Evolutionary conservation across 2,329 filamentous ascomycete genomes (phyloP).

Genomic region (Cladosporium phlei): DNA sequence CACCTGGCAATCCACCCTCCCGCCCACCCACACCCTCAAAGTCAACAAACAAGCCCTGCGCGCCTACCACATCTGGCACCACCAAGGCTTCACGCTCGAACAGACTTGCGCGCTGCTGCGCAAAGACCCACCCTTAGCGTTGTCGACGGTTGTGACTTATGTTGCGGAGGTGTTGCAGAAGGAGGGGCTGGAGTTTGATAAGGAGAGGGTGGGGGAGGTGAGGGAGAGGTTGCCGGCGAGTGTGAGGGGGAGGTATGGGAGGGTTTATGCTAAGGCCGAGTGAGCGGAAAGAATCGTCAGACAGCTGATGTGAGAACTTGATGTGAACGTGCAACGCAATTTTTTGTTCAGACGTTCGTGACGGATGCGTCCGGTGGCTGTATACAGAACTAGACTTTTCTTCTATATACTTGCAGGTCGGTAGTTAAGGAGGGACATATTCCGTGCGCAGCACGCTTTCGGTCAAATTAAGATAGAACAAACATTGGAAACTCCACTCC

Average conservation of each 20-base stretch:
- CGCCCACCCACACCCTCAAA: conserved; percentile 11
- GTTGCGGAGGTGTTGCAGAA: conserved; percentile 53
- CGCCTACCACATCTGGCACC: conserved; percentile 63
- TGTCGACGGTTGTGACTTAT: conserved; percentile 53
- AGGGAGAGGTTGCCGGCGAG: conserved; percentile 23
- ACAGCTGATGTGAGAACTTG: too few species aligned
- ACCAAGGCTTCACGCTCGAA: conserved; percentile 45
- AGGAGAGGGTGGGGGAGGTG: conserved; percentile 22
- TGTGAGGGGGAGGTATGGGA: conserved; percentile 17
- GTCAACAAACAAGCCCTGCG: conserved; percentile 30
- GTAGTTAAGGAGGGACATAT: too few species aligned
- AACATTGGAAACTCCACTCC: too few species aligned
- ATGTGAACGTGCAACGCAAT: too few species aligned
- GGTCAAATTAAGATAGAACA: too few species aligned
- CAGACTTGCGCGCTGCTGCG: conserved; percentile 54
- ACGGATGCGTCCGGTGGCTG: too few species aligned
- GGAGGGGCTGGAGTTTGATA: conserved; percentile 49
- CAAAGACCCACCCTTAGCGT: conserved; percentile 55
- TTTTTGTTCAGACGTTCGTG: too few species aligned
- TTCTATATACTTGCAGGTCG: too few species aligned
- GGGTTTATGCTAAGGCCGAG: background rate
- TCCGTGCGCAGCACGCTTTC: too few species aligned
- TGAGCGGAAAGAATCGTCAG: too few species aligned
- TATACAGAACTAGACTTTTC: too few species aligned
- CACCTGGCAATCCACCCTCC: conserved; percentile 11